Base-by-base conservation (phyloP, 768 basidiomycete species). In the Sarcodon sp. region DNA sequence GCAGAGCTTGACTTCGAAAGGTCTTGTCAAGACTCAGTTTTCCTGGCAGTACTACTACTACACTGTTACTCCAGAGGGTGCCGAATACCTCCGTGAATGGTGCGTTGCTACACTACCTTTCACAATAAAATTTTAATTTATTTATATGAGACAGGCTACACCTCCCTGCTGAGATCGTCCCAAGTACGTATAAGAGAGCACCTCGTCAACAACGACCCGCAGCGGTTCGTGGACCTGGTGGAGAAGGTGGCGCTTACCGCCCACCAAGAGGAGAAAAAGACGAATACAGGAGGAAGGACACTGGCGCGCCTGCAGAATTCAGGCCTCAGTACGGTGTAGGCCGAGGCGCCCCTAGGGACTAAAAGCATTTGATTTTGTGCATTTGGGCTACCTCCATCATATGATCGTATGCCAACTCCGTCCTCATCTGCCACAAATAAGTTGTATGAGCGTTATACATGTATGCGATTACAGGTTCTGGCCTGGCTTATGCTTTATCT, bases 41-140 rank as follows among this genome's bases (percentile, higher is more conserved):
- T 91, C 87, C 44, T 99, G 96, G 96, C 92, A 97, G 63, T 96
- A 81, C 77, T 99, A 96, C 71, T 99, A 98, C 73, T 99, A 98
- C 71, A 77, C 80, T 61, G 76, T 99, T 61, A 99, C 93, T 58
- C 83, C 90, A 46, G 96, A 98, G 68, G 96, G 96, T 61, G 83
- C 98, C 54, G 91, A 94, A 57, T 94, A 87, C 71, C 86, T 98
- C 66, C 84, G 94, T 54, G 91, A 94, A 69, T 92, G 84, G 73
- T 76, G 71, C 64, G 1, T 16, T 43, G n/a, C 15, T 37, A 6
- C 33, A 13, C 48, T 3, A 21, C 27, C 39, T 5, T 47, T 33
- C 9, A 15, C 43, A 3, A 16, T 8, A 33, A 12, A 1, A 47
- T 11, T 46, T 27, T 45, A 38, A n/a, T 43, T 33, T 43, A 21